Conservation (phyloP, 106 monocot genomes). For the Triglochin maritima region DNA sequence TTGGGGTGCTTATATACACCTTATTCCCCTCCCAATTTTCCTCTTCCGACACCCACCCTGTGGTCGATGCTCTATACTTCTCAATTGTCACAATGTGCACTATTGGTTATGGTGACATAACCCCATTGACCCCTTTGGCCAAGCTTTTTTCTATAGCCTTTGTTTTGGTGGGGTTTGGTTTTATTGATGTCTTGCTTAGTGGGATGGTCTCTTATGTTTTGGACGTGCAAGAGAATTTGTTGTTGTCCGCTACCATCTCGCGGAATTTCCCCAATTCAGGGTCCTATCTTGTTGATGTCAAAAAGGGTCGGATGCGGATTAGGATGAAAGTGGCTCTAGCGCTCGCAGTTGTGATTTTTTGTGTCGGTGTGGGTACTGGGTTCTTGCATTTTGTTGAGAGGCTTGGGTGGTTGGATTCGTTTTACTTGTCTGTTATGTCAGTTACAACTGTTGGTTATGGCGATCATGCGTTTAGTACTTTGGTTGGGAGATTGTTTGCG, state of each 20-base stretch:
- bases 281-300: constrained; percentile 58
- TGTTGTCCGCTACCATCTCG: constrained; percentile 31
- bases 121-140: constrained; percentile 45
- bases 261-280: not conserved
- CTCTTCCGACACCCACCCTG: constrained; percentile 42
- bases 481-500: constrained; percentile 70
- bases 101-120: constrained; percentile 94
- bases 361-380: constrained; percentile 45
- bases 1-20: constrained; percentile 58
- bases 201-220: constrained; percentile 78
- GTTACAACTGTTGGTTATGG: constrained; percentile 94
- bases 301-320: constrained; percentile 87
- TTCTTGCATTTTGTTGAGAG: constrained; percentile 47
- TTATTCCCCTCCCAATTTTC: constrained; percentile 31
- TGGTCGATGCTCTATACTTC: constrained; percentile 84
- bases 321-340: constrained; percentile 68
- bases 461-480: constrained; percentile 56
- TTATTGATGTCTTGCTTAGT: constrained; percentile 76
- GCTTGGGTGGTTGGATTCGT: constrained; percentile 57
- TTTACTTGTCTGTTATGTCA: constrained; percentile 88
- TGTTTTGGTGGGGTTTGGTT: constrained; percentile 79
- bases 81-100: constrained; percentile 89
- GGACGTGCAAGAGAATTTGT: constrained; percentile 60
- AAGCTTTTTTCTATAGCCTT: constrained; percentile 85
- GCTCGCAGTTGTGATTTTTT: constrained; percentile 49